Base-by-base conservation (phyloP, 768 basidiomycete genomes). In the Pisolithus marmoratus region DNA sequence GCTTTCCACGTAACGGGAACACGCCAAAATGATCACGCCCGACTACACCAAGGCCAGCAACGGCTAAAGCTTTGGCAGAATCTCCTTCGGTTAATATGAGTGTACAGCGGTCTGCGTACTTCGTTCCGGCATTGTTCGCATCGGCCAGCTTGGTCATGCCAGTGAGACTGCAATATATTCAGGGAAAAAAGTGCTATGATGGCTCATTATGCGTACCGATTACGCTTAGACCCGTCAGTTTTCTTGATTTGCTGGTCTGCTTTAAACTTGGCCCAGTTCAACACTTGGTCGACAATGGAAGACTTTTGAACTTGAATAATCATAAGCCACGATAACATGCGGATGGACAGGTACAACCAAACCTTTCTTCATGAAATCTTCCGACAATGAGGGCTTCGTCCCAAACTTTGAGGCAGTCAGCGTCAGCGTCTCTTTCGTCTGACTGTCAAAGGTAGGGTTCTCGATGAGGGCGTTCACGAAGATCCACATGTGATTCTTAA, bases 21-120 rank as follows among this genome's bases (percentile, higher is more conserved):
- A 99, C 96, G 40, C 96, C 96, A 55, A 92, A 99, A 64, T 93
- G 83, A 68, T 99, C 94, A 54, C 96, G 86, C 5, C 96, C 96
- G 52, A 97, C 93, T 26, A 97, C 94, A 51, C 84, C 82, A 31
- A 99, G 81, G 46, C 96, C 96, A 44, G 94, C 93, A 24, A 98
- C 85, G 9, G 96, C 96, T 37, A 99, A 78, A 6, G 94, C 85
- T 67, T 97, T 97, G 76, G 96, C 96, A 22, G 96, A 98, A 72
- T 98, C 95, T 76, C 96, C 96, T 80, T 99, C 96, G 0, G 96
- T 98, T 4, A 99, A 74, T 53, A 99, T 99, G 49, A 99, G 81
- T 1, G 96, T 98, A 61, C 96, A 98, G 42, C 85, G 77, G 44
- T 79, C 77, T 6, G 82, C 93, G 40, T 83, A 73, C 60, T 75